Conservation (phyloP, 2,329 filamentous ascomycete species). For the Penicillium sp. region DNA sequence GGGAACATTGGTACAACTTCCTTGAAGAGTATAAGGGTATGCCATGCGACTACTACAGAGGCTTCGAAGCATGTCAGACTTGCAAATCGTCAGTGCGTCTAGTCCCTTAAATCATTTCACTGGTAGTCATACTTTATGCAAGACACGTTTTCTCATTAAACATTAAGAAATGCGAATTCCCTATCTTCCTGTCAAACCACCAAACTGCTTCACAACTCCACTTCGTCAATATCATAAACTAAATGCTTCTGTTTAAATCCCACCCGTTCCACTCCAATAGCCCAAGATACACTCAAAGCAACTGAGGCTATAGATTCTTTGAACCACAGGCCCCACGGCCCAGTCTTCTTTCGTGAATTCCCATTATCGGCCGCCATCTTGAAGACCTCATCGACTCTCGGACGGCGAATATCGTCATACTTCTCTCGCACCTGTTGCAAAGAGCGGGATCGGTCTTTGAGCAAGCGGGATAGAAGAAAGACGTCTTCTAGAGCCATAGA, state of each 20-base stretch:
- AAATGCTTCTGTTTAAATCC: constrained; percentile 29
- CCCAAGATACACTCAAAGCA: constrained; percentile 18
- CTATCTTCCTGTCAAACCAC: neutral
- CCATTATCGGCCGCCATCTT: constrained; percentile 30
- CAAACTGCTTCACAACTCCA: constrained; percentile 2
- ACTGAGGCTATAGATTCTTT: constrained; percentile 28
- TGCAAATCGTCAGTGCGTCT: too few relatives aligned
- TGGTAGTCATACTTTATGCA: too few relatives aligned
- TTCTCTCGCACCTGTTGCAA: constrained; percentile 26
- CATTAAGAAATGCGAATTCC: neutral
- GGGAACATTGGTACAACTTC: too few relatives aligned
- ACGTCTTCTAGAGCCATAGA: constrained; percentile 59
- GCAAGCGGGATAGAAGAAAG: constrained; percentile 32
- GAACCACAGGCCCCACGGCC: constrained; percentile 31
- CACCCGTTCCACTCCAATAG: constrained; percentile 25
- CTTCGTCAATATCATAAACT: constrained; percentile 37
- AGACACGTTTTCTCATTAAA: neutral
- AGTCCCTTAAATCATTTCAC: too few relatives aligned
- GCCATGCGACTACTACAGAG: too few relatives aligned
- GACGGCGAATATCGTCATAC: constrained; percentile 36
- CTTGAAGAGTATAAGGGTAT: too few relatives aligned
- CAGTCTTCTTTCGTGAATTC: constrained; percentile 26
- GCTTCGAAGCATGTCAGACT: too few relatives aligned
- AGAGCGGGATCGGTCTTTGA: constrained; percentile 20
- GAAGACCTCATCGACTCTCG: constrained; percentile 33